These are phyloP conservation scores for Glaciozyma martinii DNA, from an alignment of 768 basidiomycete species.

Conservation along the genomic window DNA sequence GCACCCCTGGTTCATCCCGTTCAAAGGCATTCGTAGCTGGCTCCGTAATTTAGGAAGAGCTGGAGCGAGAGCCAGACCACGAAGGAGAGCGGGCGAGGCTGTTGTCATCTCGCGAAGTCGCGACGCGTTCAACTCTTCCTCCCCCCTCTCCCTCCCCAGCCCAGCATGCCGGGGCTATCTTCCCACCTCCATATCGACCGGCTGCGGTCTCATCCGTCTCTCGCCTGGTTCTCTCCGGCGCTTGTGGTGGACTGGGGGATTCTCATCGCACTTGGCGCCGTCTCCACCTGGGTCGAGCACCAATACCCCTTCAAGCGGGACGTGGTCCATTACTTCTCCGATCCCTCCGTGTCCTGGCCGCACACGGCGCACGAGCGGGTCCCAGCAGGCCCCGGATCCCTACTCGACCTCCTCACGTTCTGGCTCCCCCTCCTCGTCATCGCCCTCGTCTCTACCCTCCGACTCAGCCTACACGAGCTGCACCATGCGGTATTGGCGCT, in stretches of 20 bases:
- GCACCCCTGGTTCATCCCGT: too few relatives aligned
- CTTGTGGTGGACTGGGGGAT: conserved; percentile 25
- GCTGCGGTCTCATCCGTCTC: too few relatives aligned
- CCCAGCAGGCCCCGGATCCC: neutral
- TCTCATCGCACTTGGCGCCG: neutral
- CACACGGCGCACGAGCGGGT: conserved; percentile 8
- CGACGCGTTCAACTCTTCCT: too few relatives aligned
- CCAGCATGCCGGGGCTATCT: too few relatives aligned
- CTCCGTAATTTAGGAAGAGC: too few relatives aligned
- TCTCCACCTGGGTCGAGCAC: conserved; percentile 1
- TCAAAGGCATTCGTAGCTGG: too few relatives aligned
- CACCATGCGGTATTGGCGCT: conserved; percentile 19
- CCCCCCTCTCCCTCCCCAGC: too few relatives aligned
- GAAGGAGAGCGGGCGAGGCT: too few relatives aligned
- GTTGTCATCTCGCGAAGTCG: too few relatives aligned
- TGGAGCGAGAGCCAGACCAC: too few relatives aligned
- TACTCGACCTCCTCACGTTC: conserved; percentile 11
- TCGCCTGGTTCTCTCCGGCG: conserved; percentile 7
- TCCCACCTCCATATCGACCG: too few relatives aligned
- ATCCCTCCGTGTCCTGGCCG: conserved; percentile 2
- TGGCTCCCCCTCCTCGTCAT: conserved; percentile 1
- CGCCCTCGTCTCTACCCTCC: conserved; percentile 1
- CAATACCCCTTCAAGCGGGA: conserved; percentile 20
- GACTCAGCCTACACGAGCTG: conserved; percentile 11
- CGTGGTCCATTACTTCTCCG: conserved; percentile 5